phyloP scores from a whole-genome alignment of 2,329 filamentous ascomycete species.

The Neonectria faginata region DNA sequence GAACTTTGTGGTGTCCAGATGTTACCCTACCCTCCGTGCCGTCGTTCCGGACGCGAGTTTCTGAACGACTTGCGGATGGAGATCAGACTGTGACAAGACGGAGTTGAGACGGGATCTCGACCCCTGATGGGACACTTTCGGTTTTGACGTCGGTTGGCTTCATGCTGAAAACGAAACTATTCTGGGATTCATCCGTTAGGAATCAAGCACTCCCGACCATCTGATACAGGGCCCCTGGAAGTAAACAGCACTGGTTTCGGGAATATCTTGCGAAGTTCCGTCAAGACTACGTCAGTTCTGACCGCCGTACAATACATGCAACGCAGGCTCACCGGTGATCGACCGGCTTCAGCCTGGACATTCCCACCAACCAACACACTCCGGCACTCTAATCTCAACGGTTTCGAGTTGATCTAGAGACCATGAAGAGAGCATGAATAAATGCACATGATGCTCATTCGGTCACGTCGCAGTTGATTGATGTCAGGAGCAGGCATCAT shows the following conservation, averaged over 20 bases:
- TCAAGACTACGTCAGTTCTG: neutral
- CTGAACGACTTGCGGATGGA: neutral
- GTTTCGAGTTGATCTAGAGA: too few species aligned
- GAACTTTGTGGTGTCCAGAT: neutral
- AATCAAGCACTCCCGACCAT: neutral
- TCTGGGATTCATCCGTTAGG: neutral
- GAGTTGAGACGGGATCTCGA: neutral
- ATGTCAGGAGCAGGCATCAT: neutral
- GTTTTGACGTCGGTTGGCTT: too few species aligned
- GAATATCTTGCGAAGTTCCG: neutral
- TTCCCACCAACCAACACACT: too few species aligned
- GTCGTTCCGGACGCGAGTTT: constrained; percentile 5
- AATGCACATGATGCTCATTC: neutral
- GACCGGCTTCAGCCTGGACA: too few species aligned
- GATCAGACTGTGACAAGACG: neutral
- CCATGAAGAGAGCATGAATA: neutral
- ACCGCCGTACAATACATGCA: constrained; percentile 2
- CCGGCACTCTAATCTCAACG: too few species aligned
- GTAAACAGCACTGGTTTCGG: neutral
- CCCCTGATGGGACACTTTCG: neutral
- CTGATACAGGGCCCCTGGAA: too few species aligned
- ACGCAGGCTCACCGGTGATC: neutral
- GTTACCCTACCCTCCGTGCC: constrained; percentile 1
- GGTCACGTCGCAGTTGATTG: neutral
- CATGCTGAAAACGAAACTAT: neutral